Evolutionary conservation across 345 rosid species (phyloP), one percentile per base, ranked within the genome.

Genomic region (Durio zibethinus): DNA sequence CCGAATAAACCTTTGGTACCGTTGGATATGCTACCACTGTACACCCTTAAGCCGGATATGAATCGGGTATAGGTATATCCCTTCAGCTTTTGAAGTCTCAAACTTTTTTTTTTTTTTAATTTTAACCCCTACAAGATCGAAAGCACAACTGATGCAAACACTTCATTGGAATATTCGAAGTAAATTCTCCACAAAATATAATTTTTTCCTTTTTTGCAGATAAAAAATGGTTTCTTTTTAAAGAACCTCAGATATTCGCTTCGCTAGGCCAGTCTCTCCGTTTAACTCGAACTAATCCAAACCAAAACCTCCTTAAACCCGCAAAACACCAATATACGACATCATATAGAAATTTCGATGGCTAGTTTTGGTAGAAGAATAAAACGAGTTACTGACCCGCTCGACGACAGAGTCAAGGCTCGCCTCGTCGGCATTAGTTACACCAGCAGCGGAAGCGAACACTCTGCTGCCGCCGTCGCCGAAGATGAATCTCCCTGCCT

Each of bases 401-500:
- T 93, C 25, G 85, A 82, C 15, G 92, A 88, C 21, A 80, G 85
- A 63, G 97, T 87, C 53, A 89, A 73, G 78, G 94, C 94, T 61
- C 90, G 89, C 73, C 88, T 95, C 79, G 76, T 88, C 73, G 85
- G 88, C 25, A 72, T 38, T 23, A 77, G 86, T 78, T 81, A 84
- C 53, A 82, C 40, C 60, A 95, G 94, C 83, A 90, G 97, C 80
- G 97, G 96, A 18, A 92, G 98, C 78, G 96, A 95, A 7, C 93
- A 91, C 43, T 91, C 94, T 42, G 88, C 79, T 14, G 1, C 36
- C 59, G 1, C 4, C 57, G 14, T 14, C 56, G 73, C 11, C 2
- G 74, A 48, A 18, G 87, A 81, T 35, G 91, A 88, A 57, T 89
- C 88, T 0, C 92, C 94, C 20, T 91, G 92, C 81, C 88, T 95